Base-by-base conservation (phyloP, 2,329 filamentous ascomycete species). In the Epichloe baconii region DNA sequence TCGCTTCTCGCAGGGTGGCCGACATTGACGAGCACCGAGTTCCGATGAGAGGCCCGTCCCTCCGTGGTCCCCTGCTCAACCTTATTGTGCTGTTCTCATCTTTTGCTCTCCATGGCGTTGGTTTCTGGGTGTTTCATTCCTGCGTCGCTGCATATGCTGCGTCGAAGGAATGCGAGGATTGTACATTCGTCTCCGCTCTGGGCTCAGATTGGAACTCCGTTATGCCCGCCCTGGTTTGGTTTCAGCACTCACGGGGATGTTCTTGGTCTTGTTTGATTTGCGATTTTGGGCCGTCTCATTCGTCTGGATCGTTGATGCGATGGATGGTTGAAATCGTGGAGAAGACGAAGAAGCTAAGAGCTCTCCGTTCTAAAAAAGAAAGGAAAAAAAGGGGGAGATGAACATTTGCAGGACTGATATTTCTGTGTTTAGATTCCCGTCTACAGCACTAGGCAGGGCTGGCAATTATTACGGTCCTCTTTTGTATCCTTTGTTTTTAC, bases 1-100 rank as follows among this genome's bases (percentile, higher is more conserved):
- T 21, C 19, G 19, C 71, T 75, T 74, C 71, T 73, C 57, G 61
- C 61, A 67, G 74, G 70, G 71, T 74, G 54, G 48, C 52, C 75
- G 72, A 71, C 69, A 67, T 57, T 68, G 68, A 70, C 68, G 67
- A 67, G 62, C 61, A 65, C 60, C 56, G 66, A 66, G 66, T 66
- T 19, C 19, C 19, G 19, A 21, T 3, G 19, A 21, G 19, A 21
- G 19, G 19, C 56, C 55, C 57, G 55, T 54, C 55, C 4, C 23
- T 49, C 57, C 50, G 50, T 44, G 44, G 51, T 61, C 61, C 62
- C 64, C 59, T 58, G 60, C 65, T 65, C 63, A 48, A 44, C 41
- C 46, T 59, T 61, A 58, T 61, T 48, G 41, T 44, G 40, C 38
- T 12, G 12, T 38, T 31, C 23, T 51, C 42, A 37, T 31, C 41